Percentiles rank a stretch among this genome's conserved stretches.
Evolutionary conservation across 176 grass and related monocot species (phyloP).

Genomic region (Triticum turgidum): DNA sequence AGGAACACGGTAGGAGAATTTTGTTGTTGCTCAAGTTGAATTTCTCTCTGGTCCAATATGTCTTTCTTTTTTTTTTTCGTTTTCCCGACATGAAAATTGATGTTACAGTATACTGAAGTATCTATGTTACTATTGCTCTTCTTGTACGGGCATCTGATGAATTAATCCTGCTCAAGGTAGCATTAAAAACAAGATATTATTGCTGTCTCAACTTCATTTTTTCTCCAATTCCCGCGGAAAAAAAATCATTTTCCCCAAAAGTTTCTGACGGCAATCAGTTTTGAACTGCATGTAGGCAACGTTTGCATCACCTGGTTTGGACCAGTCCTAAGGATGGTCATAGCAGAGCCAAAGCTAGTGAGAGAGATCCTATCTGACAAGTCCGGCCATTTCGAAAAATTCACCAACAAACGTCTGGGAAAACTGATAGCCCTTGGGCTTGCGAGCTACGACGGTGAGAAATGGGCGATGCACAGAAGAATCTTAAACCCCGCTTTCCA

Average conservation of each 20-base stretch:
- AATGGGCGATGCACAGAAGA: slow-evolving; percentile 78
- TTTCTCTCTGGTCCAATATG: background rate
- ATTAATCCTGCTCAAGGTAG: background rate
- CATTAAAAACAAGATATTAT: too few species aligned
- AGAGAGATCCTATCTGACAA: slow-evolving; percentile 70
- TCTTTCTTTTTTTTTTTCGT: background rate
- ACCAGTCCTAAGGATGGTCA: slow-evolving; percentile 35
- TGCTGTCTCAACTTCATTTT: too few species aligned
- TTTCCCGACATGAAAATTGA: background rate
- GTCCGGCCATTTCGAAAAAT: slow-evolving; percentile 63
- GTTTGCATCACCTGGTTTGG: slow-evolving; percentile 68
- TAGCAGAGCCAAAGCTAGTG: slow-evolving; percentile 53
- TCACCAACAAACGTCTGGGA: background rate
- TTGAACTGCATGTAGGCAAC: slow-evolving; percentile 51
- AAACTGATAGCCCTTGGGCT: slow-evolving; percentile 47
- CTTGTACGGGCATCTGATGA: background rate
- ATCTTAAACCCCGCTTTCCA: slow-evolving; percentile 78
- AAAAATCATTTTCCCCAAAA: background rate
- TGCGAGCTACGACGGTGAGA: slow-evolving; percentile 54
- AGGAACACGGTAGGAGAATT: slow-evolving; percentile 36
- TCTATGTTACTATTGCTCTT: background rate
- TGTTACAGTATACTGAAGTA: background rate
- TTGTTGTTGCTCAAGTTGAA: background rate
- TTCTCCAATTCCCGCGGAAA: too few species aligned
- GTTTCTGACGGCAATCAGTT: background rate